Evolutionary conservation across 116 monocot species (phyloP).

Genomic region (Zostera marina): DNA sequence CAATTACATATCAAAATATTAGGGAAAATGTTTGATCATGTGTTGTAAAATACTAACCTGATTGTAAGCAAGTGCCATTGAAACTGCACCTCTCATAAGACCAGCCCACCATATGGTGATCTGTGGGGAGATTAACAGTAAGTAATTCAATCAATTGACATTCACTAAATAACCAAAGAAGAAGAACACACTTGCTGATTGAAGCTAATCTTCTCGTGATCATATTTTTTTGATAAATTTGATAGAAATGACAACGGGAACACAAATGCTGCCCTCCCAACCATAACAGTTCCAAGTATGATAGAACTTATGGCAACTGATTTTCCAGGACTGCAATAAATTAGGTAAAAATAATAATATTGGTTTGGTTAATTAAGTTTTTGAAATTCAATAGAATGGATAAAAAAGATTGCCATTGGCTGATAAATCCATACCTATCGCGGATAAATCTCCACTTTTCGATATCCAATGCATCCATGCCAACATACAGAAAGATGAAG

Average conservation of each 20-base stretch:
- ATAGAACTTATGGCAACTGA: constrained; percentile 70
- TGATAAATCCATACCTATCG: constrained; percentile 38
- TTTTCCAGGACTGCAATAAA: constrained; percentile 56
- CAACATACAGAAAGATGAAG: constrained; percentile 95
- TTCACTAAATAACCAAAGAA: neutral
- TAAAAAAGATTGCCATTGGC: too few species aligned
- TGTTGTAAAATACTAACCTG: constrained; percentile 24
- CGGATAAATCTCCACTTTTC: constrained; percentile 89
- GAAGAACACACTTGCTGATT: constrained; percentile 54
- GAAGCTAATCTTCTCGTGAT: constrained; percentile 46
- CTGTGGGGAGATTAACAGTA: constrained; percentile 16
- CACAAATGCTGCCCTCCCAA: constrained; percentile 84
- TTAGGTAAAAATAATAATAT: neutral
- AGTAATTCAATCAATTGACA: neutral
- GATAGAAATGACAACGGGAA: constrained; percentile 90
- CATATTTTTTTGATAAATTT: constrained; percentile 51
- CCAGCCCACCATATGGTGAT: constrained; percentile 93
- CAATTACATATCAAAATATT: too few species aligned
- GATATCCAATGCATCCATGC: constrained; percentile 98
- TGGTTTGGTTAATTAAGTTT: too few species aligned
- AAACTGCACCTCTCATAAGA: constrained; percentile 93
- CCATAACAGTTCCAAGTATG: constrained; percentile 56
- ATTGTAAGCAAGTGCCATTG: constrained; percentile 93
- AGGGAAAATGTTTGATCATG: too few species aligned
- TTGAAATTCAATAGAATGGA: too few species aligned